Evolutionary conservation across 2,329 filamentous ascomycete genomes (phyloP), one percentile per base, ranked within the genome.

Genomic region (Penicillium sp.): DNA sequence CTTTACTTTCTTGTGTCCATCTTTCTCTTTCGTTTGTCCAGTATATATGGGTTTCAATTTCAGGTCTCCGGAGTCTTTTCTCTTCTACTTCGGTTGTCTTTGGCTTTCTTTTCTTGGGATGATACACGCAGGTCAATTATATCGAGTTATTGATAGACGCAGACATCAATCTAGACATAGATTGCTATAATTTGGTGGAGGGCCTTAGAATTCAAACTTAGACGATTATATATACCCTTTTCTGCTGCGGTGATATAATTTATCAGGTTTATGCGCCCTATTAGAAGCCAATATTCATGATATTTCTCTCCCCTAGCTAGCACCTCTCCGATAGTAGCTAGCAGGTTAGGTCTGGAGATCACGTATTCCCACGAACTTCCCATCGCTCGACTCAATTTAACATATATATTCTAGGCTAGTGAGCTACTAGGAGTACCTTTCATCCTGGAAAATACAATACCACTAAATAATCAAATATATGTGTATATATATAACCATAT

Each of bases 21-120:
- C 50, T n/a, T 41, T 44, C 2, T 45, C 40, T 60, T 61, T 63
- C 57, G 54, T 66, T 62, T 64, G 60, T 65, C 56, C 31, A 63
- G 64, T 65, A 67, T 56, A 68, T 66, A 68, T 61, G 65, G 57
- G 65, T 58, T 61, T 62, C 50, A 57, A 66, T 65, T 57, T 60
- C 50, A 53, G 61, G 57, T 59, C 44, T 45, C 23, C 36, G 55
- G 51, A 31, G 49, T 59, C 60, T 45, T 44, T 38, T 39, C 57
- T 54, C 55, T 45, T 57, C 36, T 40, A 57, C 36, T 52, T 50
- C 43, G 47, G 49, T 54, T 56, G 5, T 23, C 54, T 55, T 21
- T 16, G 11, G 10, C 25, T 49, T 19, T 29, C 49, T 51, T 33
- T 57, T 29, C 27, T 40, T 27, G 44, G 33, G 8, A 9, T 50